A percentile compares a stretch with the other conserved stretches of the same genome.
Conservation (phyloP, 2,329 filamentous ascomycete genomes). For the Alternaria rosae region DNA sequence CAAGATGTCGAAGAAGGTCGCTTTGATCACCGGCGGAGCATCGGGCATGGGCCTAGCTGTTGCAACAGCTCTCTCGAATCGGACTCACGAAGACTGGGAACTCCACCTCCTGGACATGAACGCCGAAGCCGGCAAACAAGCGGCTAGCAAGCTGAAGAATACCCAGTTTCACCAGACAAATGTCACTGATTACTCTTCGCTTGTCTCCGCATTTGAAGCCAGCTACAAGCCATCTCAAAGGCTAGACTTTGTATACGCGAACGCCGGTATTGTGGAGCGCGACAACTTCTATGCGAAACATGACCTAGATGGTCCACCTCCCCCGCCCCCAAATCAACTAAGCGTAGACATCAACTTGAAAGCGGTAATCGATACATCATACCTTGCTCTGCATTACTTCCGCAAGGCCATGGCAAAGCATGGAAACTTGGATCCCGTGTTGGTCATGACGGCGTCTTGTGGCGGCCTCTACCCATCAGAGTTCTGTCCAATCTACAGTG, state of each 20-base stretch:
- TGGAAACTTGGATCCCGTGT: conserved; percentile 28
- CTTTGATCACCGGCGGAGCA: conserved; percentile 80
- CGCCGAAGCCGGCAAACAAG: conserved; percentile 43
- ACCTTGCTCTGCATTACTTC: conserved; percentile 56
- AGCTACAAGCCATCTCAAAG: conserved; percentile 46
- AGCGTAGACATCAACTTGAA: conserved; percentile 51
- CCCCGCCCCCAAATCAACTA: conserved; percentile 44
- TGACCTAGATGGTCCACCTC: conserved; percentile 30
- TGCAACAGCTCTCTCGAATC: conserved; percentile 48
- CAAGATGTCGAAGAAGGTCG: conserved; percentile 46
- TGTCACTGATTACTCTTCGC: conserved; percentile 47
- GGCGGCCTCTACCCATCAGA: conserved; percentile 50
- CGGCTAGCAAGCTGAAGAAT: conserved; percentile 32
- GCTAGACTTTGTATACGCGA: conserved; percentile 60
- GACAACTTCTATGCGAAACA: conserved; percentile 52
- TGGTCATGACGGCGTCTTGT: conserved; percentile 51
- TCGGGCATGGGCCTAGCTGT: conserved; percentile 60
- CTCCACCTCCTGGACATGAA: conserved; percentile 54
- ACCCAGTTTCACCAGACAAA: conserved; percentile 52
- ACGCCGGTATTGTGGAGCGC: conserved; percentile 56
- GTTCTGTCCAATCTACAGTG: conserved; percentile 40
- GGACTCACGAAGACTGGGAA: conserved; percentile 44
- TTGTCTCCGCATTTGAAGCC: conserved; percentile 49
- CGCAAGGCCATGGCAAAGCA: conserved; percentile 23
- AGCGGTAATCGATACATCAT: conserved; percentile 48